Evolutionary conservation across 164 flowering plant genomes (phyloP), one percentile per base, ranked within the genome.

Genomic region (Nymphaea colorata): DNA sequence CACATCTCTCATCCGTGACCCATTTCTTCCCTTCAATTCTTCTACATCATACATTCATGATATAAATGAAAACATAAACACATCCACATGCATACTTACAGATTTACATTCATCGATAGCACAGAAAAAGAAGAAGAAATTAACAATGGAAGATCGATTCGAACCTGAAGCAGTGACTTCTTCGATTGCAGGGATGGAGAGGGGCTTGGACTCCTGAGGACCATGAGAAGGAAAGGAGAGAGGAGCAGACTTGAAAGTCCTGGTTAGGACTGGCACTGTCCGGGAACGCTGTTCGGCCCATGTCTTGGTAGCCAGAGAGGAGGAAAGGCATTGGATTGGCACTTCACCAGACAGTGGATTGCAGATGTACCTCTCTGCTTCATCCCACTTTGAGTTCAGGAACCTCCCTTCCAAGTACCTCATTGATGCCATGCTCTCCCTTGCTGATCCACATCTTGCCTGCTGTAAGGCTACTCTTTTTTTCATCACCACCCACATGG

Each of bases 271-370:
- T 8, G 57, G 57, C 8, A 51, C 57, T 51, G 57, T 10, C 0
- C 86, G 78, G 18, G 95, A 79, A 76, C 15, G 57, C 57, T 25
- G 36, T 25, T 51, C 57, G 5, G 57, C 57, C 57, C 14, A 15
- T 51, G 57, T 51, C 15, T 15, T 51, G 57, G 12, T 5, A 15
- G 57, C 57, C 57, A 5, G 12, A 51, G 85, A 88, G 3, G 93
- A 81, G 51, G 98, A 91, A 67, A 91, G 76, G 77, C 98, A 91
- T 78, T 89, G 91, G 76, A 85, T 57, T 41, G 98, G 98, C 64
- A 91, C 80, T 78, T 91, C 84, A 43, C 98, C 98, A 68, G 98
- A 91, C 5, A 85, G 76, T 4, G 98, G 98, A 66, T 91, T 91
- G 76, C 90, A 80, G 42, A 89, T 91, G 53, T 89, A 91, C 74